These are phyloP conservation scores for Fraxinus latifolia DNA, from an alignment of 305 asterid species.

Conservation along the genomic window DNA sequence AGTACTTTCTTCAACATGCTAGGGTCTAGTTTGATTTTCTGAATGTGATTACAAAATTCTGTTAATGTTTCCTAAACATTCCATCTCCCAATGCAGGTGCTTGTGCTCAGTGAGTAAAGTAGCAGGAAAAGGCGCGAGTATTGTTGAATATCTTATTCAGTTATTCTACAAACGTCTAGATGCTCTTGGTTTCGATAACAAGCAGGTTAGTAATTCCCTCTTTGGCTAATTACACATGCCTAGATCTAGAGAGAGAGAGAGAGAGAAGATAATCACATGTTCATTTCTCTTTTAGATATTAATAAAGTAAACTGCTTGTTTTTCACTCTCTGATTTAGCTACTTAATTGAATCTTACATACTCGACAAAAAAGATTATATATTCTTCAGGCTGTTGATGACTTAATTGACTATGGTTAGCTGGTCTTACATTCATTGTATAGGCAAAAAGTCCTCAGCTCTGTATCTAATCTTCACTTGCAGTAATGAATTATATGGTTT, in stretches of 20 bases:
- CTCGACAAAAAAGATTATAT: not conserved
- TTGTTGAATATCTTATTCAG: slow-evolving; percentile 78
- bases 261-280: not conserved
- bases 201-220: slow-evolving; percentile 59
- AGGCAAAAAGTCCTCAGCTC: slow-evolving; percentile 2
- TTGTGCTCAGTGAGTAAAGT: slow-evolving; percentile 87
- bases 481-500: slow-evolving; percentile 7
- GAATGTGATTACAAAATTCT: slow-evolving; percentile 4
- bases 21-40: slow-evolving; percentile 21
- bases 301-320: not conserved
- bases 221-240: not conserved
- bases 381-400: not conserved
- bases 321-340: not conserved
- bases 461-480: slow-evolving; percentile 7
- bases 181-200: slow-evolving; percentile 72
- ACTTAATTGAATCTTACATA: not conserved
- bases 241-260: not conserved
- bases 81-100: slow-evolving; percentile 62
- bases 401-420: not conserved
- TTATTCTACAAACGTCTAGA: slow-evolving; percentile 77
- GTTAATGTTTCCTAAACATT: slow-evolving; percentile 9
- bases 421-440: not conserved
- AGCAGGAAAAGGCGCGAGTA: slow-evolving; percentile 75
- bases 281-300: not conserved
- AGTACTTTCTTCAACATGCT: not conserved